These are phyloP conservation scores for Echinosophora koreensis DNA, from an alignment of 306 rosid species.

Conservation along the genomic window DNA sequence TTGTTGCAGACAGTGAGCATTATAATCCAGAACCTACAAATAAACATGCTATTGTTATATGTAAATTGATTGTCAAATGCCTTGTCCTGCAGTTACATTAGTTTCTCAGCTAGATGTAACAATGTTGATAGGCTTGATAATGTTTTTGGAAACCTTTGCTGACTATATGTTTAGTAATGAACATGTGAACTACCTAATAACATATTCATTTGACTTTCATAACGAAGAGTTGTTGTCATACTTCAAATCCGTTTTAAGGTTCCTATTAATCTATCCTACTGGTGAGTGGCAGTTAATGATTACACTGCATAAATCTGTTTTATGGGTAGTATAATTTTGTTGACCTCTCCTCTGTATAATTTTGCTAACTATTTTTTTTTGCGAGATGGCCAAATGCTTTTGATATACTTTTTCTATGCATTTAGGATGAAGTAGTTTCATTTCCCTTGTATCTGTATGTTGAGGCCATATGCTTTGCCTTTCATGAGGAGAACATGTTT, in stretches of 20 bases:
- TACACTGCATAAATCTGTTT: conserved; percentile 30
- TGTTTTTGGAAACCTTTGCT: conserved; percentile 54
- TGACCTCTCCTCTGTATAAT: neutral
- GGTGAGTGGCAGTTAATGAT: conserved; percentile 30
- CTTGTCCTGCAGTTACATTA: conserved; percentile 42
- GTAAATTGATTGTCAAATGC: conserved; percentile 62
- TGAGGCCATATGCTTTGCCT: too few relatives aligned
- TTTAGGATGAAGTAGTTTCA: too few relatives aligned
- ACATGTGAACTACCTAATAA: too few relatives aligned
- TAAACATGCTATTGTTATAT: conserved; percentile 93
- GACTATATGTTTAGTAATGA: too few relatives aligned
- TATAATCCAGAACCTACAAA: conserved; percentile 87
- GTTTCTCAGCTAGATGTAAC: conserved; percentile 37
- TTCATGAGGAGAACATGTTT: too few relatives aligned
- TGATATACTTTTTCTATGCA: too few relatives aligned
- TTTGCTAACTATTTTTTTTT: conserved; percentile 38
- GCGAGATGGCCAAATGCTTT: too few relatives aligned
- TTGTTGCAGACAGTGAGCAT: conserved; percentile 86
- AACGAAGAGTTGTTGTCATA: conserved; percentile 82
- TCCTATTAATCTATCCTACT: conserved; percentile 45
- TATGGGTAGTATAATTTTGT: conserved; percentile 29
- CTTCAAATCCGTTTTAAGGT: conserved; percentile 94
- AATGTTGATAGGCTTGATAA: conserved; percentile 10
- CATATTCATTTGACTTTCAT: conserved; percentile 76
- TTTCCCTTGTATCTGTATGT: too few relatives aligned